These are phyloP conservation scores for Ustilago nuda DNA, from an alignment of 1,284 basidiomycete genomes.

Conservation along the genomic window DNA sequence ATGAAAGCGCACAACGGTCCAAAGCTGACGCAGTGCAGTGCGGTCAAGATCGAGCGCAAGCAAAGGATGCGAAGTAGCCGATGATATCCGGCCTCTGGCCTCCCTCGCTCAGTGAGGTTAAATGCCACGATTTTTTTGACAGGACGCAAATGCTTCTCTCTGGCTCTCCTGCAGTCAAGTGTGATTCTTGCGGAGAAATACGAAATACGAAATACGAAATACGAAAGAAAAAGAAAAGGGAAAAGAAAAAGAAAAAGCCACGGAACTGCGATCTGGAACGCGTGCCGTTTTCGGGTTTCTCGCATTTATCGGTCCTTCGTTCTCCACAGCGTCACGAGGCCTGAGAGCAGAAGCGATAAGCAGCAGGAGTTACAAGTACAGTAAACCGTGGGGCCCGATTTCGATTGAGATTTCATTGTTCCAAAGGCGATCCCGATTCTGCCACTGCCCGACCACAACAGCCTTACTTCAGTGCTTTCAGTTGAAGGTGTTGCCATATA, in stretches of 20 bases:
- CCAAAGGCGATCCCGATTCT: background rate
- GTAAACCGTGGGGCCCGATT: background rate
- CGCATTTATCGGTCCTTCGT: slow-evolving; percentile 33
- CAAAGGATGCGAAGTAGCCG: slow-evolving; percentile 32
- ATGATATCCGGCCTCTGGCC: slow-evolving; percentile 23
- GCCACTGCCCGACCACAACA: background rate
- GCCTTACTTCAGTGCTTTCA: too few relatives aligned
- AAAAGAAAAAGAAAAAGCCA: background rate
- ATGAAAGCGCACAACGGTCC: background rate
- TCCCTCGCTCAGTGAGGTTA: background rate
- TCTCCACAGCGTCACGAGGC: slow-evolving; percentile 9
- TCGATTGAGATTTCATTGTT: background rate
- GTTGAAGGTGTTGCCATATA: too few relatives aligned
- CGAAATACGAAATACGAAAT: background rate
- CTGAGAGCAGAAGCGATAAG: background rate
- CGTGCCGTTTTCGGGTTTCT: slow-evolving; percentile 13
- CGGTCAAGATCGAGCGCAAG: background rate
- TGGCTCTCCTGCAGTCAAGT: background rate
- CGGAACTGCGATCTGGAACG: background rate
- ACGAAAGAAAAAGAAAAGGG: background rate
- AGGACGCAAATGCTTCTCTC: background rate
- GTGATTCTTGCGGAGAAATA: slow-evolving; percentile 12
- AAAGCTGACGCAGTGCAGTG: slow-evolving; percentile 1
- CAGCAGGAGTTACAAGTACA: background rate
- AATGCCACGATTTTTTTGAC: background rate